Base-by-base conservation (phyloP, 1,139 yeast genomes). In the Magnusiomyces magnusii region DNA sequence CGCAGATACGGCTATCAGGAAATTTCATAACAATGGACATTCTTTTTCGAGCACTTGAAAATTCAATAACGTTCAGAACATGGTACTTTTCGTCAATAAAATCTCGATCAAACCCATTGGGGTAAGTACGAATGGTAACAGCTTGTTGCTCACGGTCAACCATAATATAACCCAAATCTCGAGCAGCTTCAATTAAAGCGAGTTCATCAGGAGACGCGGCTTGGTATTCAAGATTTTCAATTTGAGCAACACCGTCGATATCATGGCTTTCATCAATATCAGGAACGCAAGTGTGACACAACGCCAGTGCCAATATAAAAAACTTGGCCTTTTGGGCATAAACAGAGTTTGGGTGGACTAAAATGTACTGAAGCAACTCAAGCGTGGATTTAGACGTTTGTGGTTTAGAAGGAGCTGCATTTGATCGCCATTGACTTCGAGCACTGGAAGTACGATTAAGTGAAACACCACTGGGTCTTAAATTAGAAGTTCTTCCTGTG, bases 201-300 rank as follows among this genome's bases (percentile, higher is more conserved):
- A 92, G 73, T 70, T 93, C 99, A 75, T 93, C 99, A 0, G 99
- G 99, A 0, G 98, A 92, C 0, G 98, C 85, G 0, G 98, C 90
- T 69, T 91, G 97, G 67, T 92, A 95, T 54, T 81, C 83, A 24
- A 91, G 80, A 28, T 61, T 58, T 41, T 76, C 75, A 27, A 76
- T 81, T 55, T 80, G 86, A 13, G 73, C 76, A 2, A 71, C 75
- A 0, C 72, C 74, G 21, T 72, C 64, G 10, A 56, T 67, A 24
- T 60, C 64, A 42, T 61, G 65, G n/a, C 61, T 61, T 53, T 61
- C 65, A 3, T 70, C 75, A 3, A 71, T 65, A 65, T 85, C 84
- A 0, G 99, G 98, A 53, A 90, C 75, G 70, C 98, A 93, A 0
- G 95, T 81, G 68, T 92, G 96, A 68, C 99, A 93, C 57, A 93